These are phyloP conservation scores for Panellus pusillus DNA, from an alignment of 768 basidiomycete genomes.

Conservation along the genomic window DNA sequence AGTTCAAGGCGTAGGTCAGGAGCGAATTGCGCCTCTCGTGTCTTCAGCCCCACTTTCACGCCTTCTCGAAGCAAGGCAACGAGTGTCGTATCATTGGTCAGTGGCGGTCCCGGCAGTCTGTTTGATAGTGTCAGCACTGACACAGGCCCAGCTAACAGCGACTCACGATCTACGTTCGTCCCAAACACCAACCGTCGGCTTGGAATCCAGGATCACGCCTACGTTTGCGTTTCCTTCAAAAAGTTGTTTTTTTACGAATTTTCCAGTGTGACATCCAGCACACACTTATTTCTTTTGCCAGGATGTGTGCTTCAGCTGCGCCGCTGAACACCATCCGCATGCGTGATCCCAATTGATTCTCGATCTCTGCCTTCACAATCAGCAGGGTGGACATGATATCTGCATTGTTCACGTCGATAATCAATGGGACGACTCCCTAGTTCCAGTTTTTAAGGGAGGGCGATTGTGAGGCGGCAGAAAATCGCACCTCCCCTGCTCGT, in stretches of 20 bases:
- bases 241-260: background rate
- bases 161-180: slow-evolving; percentile 65
- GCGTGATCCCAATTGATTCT: slow-evolving; percentile 52
- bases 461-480: background rate
- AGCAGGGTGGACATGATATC: slow-evolving; percentile 75
- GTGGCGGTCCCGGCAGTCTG: slow-evolving; percentile 73
- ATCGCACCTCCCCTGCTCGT: slow-evolving; percentile 51
- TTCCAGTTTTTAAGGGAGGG: background rate
- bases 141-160: background rate
- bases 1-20: slow-evolving; percentile 76
- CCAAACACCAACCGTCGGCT: slow-evolving; percentile 75
- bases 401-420: slow-evolving; percentile 65
- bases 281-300: slow-evolving; percentile 67
- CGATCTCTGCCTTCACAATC: slow-evolving; percentile 66
- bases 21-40: slow-evolving; percentile 68
- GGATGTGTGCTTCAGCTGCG: slow-evolving; percentile 61
- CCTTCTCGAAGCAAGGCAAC: slow-evolving; percentile 63
- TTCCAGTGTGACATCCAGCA: background rate
- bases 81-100: slow-evolving; percentile 63
- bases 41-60: slow-evolving; percentile 80
- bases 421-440: slow-evolving; percentile 66
- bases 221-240: slow-evolving; percentile 45
- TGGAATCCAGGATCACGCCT: slow-evolving; percentile 51
- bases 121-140: slow-evolving; percentile 7
- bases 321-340: slow-evolving; percentile 66